Conservation (phyloP, 257 asterid species). For the Nicotiana paniculata region DNA sequence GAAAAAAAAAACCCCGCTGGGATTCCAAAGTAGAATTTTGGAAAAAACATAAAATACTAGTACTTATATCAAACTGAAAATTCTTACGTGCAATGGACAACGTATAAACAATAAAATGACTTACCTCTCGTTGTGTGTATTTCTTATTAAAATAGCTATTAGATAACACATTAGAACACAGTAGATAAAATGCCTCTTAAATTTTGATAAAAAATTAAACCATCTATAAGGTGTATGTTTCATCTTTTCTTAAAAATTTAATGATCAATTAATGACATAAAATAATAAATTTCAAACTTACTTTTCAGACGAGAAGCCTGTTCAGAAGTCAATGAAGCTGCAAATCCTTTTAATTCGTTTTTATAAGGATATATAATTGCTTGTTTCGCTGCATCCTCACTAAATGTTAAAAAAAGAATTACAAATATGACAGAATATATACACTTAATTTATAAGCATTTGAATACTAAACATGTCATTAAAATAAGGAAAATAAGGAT, state of each 20-base stretch:
- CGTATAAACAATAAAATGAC: neutral
- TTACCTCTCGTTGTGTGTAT: neutral
- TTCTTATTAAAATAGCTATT: neutral
- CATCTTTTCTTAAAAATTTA: neutral
- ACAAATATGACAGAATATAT: neutral
- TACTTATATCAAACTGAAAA: neutral
- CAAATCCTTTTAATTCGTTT: constrained; percentile 15
- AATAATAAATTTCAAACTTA: neutral
- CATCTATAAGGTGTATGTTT: neutral
- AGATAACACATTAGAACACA: no score
- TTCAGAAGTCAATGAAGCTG: constrained; percentile 13
- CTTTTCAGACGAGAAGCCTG: constrained; percentile 9
- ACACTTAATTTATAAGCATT: neutral
- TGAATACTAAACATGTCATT: neutral
- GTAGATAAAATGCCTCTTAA: no score
- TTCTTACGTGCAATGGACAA: no score
- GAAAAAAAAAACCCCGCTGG: neutral
- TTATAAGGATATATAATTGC: constrained; percentile 15
- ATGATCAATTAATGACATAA: neutral
- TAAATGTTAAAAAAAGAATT: neutral
- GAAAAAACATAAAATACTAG: neutral
- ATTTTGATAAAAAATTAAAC: neutral
- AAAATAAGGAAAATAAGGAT: neutral
- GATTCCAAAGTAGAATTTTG: neutral
- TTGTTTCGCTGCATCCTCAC: constrained; percentile 12